Evolutionary conservation across 768 basidiomycete genomes (phyloP), one percentile per base, ranked within the genome.

Genomic region (Sarcomyxa edulis): DNA sequence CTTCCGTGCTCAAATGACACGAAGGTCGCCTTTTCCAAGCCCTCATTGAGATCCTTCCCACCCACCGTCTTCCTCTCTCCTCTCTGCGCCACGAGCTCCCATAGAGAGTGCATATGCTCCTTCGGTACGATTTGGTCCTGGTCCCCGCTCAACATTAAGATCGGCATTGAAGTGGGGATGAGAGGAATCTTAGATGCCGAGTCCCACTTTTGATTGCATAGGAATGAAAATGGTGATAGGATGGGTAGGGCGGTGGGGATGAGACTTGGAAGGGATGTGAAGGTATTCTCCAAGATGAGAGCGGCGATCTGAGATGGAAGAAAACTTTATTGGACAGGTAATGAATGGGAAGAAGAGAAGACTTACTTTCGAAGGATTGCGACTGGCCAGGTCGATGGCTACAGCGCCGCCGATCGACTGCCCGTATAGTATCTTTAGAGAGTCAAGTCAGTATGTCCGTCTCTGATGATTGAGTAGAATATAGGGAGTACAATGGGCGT

Each of bases 381-480:
- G 70, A 44, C 81, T 81, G 0, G 88, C 87, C 14, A 95, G 80
- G 59, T 93, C 84, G 32, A 97, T 85, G 9, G 87, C 74, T 4
- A 97, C 93, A 0, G 93, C 94, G 22, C 95, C 95, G 11, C 95
- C 95, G 27, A 96, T 90, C 7, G 80, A 86, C 54, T 89, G 85
- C 1, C 90, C 87, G 48, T 87, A 92, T 0, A 91, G 55, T 38
- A 90, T 69, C 84, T 84, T 34, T 3, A 23, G 32, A 18, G 10
- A 16, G 12, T 20, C 24, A 33, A 6, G 26, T 27, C 20, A 32
- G 23, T 25, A 18, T 34, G 15, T 31, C 20, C 12, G 7, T 9
- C 33, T 11, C 16, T 6, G 30, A 19, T 14, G 15, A 16, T 20
- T 37, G 27, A 16, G 14, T 24, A 9, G 29, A 6, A 7, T 6